phyloP scores from a whole-genome alignment of 306 rosid genomes.

The Senna tora region DNA sequence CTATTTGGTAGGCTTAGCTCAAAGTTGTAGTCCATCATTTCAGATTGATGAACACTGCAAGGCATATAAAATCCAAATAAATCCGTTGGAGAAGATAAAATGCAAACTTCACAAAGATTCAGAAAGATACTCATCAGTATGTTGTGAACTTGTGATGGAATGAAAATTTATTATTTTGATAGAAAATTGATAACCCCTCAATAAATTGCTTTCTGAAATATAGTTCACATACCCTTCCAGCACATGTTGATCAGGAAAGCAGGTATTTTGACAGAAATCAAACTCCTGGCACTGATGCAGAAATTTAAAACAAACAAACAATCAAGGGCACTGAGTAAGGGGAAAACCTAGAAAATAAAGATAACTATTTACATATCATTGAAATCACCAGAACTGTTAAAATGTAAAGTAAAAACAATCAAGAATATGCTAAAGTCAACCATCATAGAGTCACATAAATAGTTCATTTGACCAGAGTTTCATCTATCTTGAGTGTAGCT shows the following conservation, averaged over 20 bases:
- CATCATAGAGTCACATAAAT: neutral
- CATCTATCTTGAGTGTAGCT: neutral
- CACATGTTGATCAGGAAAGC: constrained; percentile 36
- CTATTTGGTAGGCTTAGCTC: constrained; percentile 43
- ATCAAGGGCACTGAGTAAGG: constrained; percentile 20
- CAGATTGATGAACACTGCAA: constrained; percentile 52
- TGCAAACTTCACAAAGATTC: neutral
- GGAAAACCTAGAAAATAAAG: constrained; percentile 22
- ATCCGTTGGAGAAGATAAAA: constrained; percentile 15
- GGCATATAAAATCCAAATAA: constrained; percentile 32
- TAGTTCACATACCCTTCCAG: constrained; percentile 57
- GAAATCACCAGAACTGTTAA: constrained; percentile 17
- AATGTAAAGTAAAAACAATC: constrained; percentile 25
- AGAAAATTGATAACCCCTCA: too few relatives aligned
- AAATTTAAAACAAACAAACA: constrained; percentile 28
- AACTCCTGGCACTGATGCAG: constrained; percentile 62
- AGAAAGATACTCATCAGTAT: constrained; percentile 23
- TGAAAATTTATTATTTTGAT: neutral
- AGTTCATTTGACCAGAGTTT: neutral
- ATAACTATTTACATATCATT: constrained; percentile 1
- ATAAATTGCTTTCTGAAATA: constrained; percentile 8
- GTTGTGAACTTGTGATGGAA: constrained; percentile 1
- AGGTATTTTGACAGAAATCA: constrained; percentile 41
- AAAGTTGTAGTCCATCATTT: constrained; percentile 47
- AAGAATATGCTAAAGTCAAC: constrained; percentile 15